Conservation (phyloP, 2,329 filamentous ascomycete genomes). For the Cercospora sesami region DNA sequence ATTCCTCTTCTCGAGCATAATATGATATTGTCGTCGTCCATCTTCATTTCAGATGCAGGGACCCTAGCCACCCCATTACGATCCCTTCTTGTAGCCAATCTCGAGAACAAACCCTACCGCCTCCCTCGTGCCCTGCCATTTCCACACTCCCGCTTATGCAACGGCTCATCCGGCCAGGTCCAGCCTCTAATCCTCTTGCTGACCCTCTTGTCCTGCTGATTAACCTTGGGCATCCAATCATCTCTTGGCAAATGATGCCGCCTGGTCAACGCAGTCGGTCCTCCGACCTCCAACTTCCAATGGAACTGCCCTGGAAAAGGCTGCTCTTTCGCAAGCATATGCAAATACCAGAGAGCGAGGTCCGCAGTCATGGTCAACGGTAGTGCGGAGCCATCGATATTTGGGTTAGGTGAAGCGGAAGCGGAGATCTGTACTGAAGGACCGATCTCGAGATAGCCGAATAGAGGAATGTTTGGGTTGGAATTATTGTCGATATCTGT, state of each 20-base stretch:
- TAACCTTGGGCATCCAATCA: conserved; percentile 72
- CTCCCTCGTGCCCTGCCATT: conserved; percentile 43
- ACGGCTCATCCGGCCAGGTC: conserved; percentile 72
- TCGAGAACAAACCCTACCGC: conserved; percentile 1
- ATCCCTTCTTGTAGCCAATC: background rate
- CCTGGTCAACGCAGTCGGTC: conserved; percentile 69
- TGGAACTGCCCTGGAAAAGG: conserved; percentile 58
- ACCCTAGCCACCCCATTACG: background rate
- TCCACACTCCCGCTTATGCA: conserved; percentile 70
- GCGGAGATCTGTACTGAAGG: conserved; percentile 54
- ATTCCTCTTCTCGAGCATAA: background rate
- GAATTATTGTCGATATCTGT: conserved; percentile 15
- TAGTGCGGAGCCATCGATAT: background rate
- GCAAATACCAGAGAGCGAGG: conserved; percentile 75
- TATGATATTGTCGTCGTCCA: background rate
- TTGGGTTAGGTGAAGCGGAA: conserved; percentile 20
- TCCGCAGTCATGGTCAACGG: conserved; percentile 63
- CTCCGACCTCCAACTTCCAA: conserved; percentile 72
- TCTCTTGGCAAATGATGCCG: conserved; percentile 70
- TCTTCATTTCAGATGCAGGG: background rate
- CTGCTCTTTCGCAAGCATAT: conserved; percentile 67
- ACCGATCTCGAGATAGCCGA: conserved; percentile 81
- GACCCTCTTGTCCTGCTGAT: conserved; percentile 72
- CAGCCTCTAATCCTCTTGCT: conserved; percentile 72
- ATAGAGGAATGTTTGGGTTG: conserved; percentile 64